These are phyloP conservation scores for Clonostachys rhizophaga DNA, from an alignment of 2,329 filamentous ascomycete species.

Conservation along the genomic window DNA sequence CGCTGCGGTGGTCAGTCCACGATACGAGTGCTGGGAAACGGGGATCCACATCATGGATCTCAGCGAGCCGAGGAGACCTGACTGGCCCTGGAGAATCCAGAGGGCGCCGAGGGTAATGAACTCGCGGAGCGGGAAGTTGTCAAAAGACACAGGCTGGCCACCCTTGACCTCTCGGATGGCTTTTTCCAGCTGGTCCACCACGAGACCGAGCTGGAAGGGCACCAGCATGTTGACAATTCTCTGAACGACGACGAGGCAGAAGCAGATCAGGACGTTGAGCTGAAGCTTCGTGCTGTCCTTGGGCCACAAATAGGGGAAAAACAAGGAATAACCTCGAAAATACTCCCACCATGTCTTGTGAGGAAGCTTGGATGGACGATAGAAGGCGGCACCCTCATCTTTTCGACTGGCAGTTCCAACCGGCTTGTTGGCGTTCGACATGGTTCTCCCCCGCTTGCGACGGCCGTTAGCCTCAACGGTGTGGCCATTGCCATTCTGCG, in stretches of 20 bases:
- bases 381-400: slow-evolving; percentile 74
- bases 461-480: slow-evolving; percentile 7
- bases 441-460: slow-evolving; percentile 25
- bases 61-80: slow-evolving; percentile 78
- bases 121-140: slow-evolving; percentile 26
- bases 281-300: slow-evolving; percentile 71
- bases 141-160: slow-evolving; percentile 22
- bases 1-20: slow-evolving; percentile 86
- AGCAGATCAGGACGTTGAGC: slow-evolving; percentile 75
- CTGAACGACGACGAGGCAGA: slow-evolving; percentile 74
- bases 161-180: slow-evolving; percentile 41
- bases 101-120: slow-evolving; percentile 50
- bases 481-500: slow-evolving; percentile 16
- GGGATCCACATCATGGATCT: slow-evolving; percentile 91
- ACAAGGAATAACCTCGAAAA: slow-evolving; percentile 82
- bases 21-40: slow-evolving; percentile 94
- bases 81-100: slow-evolving; percentile 84
- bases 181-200: slow-evolving; percentile 68
- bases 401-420: slow-evolving; percentile 22
- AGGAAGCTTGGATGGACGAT: slow-evolving; percentile 80
- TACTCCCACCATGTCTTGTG: slow-evolving; percentile 97
- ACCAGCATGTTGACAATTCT: slow-evolving; percentile 83
- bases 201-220: slow-evolving; percentile 72
- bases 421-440: slow-evolving; percentile 24
- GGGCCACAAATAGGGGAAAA: slow-evolving; percentile 97